A percentile compares a stretch with the other conserved stretches of the same genome.
phyloP scores from a whole-genome alignment of 2,329 filamentous ascomycete species.

The Pseudopithomyces chartarum region DNA sequence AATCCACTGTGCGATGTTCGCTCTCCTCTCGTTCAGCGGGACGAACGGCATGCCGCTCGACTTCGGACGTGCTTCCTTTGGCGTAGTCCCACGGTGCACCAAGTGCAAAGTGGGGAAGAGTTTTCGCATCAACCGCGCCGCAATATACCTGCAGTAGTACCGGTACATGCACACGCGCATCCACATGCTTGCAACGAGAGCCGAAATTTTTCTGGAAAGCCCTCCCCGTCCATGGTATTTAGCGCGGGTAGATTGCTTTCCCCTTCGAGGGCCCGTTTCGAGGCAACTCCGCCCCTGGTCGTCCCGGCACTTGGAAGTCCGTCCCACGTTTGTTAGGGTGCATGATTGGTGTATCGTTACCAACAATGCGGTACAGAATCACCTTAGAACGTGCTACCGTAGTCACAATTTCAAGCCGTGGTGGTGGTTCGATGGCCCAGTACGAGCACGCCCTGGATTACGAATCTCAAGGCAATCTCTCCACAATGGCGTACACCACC shows the following conservation, averaged over 20 bases:
- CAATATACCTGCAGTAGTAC: neutral
- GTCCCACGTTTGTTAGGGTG: neutral
- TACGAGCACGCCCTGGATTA: neutral
- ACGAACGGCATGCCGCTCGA: neutral
- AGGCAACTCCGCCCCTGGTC: conserved; percentile 2
- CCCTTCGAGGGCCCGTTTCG: neutral
- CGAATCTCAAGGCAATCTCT: neutral
- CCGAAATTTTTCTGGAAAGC: neutral
- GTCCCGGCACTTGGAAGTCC: neutral
- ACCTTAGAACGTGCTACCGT: neutral
- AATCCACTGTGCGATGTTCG: no score
- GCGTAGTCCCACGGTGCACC: neutral
- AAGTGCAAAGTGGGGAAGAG: neutral
- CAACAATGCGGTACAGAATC: neutral
- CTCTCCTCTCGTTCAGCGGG: neutral
- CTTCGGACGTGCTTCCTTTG: neutral
- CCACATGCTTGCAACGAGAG: neutral
- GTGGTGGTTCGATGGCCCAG: neutral
- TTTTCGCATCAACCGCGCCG: neutral
- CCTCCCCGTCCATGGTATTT: neutral
- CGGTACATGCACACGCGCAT: neutral
- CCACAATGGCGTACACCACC: neutral
- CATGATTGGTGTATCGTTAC: conserved; percentile 6
- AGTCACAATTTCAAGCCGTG: neutral
- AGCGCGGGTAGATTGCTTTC: neutral